Evolutionary conservation across 139 green algal genomes (phyloP).

Genomic region (Picochlorum sp.): DNA sequence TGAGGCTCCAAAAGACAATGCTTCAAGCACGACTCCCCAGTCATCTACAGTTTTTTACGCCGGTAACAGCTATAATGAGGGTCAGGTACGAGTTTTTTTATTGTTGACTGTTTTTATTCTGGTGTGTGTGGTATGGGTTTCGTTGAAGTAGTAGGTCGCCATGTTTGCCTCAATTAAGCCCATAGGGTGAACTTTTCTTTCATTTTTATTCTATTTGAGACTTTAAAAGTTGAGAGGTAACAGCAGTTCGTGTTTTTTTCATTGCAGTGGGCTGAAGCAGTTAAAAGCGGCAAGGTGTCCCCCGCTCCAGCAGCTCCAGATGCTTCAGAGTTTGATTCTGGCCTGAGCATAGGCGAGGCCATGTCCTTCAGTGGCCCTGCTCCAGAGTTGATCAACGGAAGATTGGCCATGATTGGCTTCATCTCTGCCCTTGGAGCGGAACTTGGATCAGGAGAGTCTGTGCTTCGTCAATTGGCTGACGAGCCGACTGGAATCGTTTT

Average conservation of each 20-base stretch:
- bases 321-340: not conserved
- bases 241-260: not conserved
- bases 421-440: constrained; percentile 27
- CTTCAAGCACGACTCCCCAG: no score
- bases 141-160: no score
- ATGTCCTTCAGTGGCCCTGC: constrained; percentile 38
- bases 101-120: no score
- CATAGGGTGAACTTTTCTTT: no score
- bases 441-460: constrained; percentile 23
- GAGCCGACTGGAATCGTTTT: constrained; percentile 21
- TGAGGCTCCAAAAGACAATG: not conserved
- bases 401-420: constrained; percentile 47
- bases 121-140: no score
- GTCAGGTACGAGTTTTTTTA: no score
- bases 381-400: constrained; percentile 47
- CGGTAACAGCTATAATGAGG: not conserved
- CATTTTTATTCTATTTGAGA: no score
- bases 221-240: no score
- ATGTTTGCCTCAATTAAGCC: no score
- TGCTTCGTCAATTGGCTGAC: constrained; percentile 21
- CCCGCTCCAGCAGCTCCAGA: not conserved
- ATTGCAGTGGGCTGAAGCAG: constrained; percentile 12
- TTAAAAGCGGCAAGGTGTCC: not conserved
- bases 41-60: not conserved
- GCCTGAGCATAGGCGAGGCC: constrained; percentile 13